A percentile compares a stretch with the other conserved stretches of the same genome.
Evolutionary conservation across 371 early-diverging fungal species (phyloP).

Genomic region (Lichtheimia corymbifera): DNA sequence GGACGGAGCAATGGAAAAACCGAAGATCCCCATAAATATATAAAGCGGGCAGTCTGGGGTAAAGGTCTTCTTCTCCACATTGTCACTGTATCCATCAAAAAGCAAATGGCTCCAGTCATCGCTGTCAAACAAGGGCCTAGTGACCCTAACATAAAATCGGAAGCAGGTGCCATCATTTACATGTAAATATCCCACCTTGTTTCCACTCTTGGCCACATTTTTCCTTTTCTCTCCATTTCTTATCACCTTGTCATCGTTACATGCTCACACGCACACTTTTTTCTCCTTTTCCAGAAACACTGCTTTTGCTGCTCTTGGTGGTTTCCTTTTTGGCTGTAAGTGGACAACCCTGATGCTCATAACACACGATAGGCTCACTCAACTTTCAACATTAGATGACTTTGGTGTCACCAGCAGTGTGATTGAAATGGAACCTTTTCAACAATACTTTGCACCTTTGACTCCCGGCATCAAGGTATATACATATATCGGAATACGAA

Average conservation of each 20-base stretch:
- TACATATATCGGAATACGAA: too few species aligned
- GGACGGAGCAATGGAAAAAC: too few species aligned
- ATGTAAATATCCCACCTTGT: constrained; percentile 12
- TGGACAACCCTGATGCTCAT: neutral
- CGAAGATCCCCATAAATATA: too few species aligned
- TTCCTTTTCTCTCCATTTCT: neutral
- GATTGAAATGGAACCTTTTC: constrained; percentile 34
- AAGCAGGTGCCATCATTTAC: constrained; percentile 29
- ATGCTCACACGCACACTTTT: neutral
- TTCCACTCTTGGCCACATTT: too few species aligned
- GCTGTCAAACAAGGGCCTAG: constrained; percentile 19
- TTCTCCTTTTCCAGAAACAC: constrained; percentile 23
- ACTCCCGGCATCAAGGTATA: constrained; percentile 29
- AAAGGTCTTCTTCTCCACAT: too few species aligned
- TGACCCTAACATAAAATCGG: constrained; percentile 32
- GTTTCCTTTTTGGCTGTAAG: constrained; percentile 41
- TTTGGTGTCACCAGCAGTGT: constrained; percentile 44
- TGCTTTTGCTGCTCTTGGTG: constrained; percentile 38
- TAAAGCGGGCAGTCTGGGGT: too few species aligned
- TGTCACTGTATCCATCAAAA: too few species aligned
- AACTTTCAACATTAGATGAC: constrained; percentile 18
- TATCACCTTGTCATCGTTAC: neutral
- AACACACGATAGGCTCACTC: too few species aligned
- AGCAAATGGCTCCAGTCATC: constrained; percentile 25
- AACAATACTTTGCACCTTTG: constrained; percentile 30